Evolutionary conservation across 352 stramenopile species (phyloP), one percentile per base, ranked within the genome.

Genomic region (Aphanomyces cochlioides): DNA sequence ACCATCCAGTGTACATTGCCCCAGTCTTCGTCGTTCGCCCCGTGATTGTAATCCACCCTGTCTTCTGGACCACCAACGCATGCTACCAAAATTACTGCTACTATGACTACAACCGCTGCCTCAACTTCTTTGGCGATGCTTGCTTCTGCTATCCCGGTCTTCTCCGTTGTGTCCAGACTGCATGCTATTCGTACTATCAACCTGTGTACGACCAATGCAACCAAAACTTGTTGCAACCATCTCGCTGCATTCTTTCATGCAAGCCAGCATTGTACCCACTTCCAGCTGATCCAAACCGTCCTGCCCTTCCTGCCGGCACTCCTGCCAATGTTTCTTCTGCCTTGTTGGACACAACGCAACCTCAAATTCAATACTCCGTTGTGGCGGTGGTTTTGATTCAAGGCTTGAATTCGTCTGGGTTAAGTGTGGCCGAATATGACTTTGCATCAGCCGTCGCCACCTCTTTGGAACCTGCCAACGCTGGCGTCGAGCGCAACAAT

Each of bases 11-110:
- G n/a, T 17, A n/a, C 39, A n/a, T 69, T 15, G 13, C 21, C 12
- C 64, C 28, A 17, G 34, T 34, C 7, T 54, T 21, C 39, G 43
- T 67, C 56, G 45, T 54, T 37, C 43, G 43, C 43, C 43, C 43
- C 43, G 13, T 63, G 19, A 36, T 50, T 61, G 13, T 43, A 37
- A 28, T 47, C 64, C 7, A 47, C 40, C 38, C 45, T 36, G 34
- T n/a, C 43, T n/a, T n/a, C 10, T 70, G 64, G 64, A 58, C 12
- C 47, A 28, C 13, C 36, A 53, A 70, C 54, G 28, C 64, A 34
- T 70, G 64, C 64, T 54, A 70, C 54, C 64, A 70, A 21, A 64
- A 19, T 21, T 61, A 70, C 54, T 70, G 64, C 54, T 37, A 61
- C n/a, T 19, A 13, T 6, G 21, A 56, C 54, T 70, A 70, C 54